Base-by-base conservation (phyloP, 1,284 basidiomycete species). In the Irpex rosettiformis region DNA sequence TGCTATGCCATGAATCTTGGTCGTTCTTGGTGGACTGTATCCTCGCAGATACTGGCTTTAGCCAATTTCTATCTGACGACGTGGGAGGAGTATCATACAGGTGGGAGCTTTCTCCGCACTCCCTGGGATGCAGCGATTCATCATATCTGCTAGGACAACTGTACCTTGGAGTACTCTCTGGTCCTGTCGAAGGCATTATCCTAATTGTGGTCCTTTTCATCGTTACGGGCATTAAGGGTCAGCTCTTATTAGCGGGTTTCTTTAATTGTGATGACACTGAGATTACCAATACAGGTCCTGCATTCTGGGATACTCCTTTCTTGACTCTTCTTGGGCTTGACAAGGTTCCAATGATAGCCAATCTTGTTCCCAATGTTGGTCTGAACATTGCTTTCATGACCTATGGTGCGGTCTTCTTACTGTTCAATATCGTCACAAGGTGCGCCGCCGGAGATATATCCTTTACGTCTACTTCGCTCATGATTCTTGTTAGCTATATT, bases 51-150 rank as follows among this genome's bases (percentile, higher is more conserved):
- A 8, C 93, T 91, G 0, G 91, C 94, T 0, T 81, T 97, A 16
- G 89, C 91, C 62, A 98, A 94, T 75, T 99, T 99, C 71, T 98
- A 98, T 73, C 80, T 98, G 45, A 90, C 93, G 0, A 97, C 95
- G 3, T 98, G 96, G 96, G 96, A 99, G 70, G 96, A 99, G 74
- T 96, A 92, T 69, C 91, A 99, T 72, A 99, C 96, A 1, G 91
- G 91, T 83, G 49, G 42, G 54, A 18, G 11, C 42, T 56, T 28
- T 13, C 52, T 18, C 47, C 25, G 24, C 11, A 10, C 2, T 21
- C 21, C 24, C 40, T n/a, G n/a, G n/a, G n/a, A n/a, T 42, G 40
- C 18, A 28, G 16, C 30, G 40, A 37, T 27, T 22, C 18, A 40
- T 11, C 47, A 57, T 52, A 60, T 30, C 13, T 29, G 18, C 16